Evolutionary conservation across 352 stramenopile species (phyloP).

Genomic region (Phytophthora constricta): DNA sequence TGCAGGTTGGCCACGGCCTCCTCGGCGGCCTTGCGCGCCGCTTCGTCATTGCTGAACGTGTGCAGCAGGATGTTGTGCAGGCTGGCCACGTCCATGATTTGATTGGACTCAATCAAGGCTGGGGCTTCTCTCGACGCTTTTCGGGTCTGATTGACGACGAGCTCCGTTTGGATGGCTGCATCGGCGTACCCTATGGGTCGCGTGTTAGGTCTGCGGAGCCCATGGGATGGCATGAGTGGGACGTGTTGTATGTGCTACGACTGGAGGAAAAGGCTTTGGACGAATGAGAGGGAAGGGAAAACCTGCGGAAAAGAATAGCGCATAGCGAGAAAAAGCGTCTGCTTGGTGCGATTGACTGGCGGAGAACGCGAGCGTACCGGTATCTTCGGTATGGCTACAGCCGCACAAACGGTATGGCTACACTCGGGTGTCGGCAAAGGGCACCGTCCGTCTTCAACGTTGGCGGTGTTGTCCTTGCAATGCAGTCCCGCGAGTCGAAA

Average conservation of each 20-base stretch:
- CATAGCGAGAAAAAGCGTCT: not conserved
- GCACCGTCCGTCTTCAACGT: no score
- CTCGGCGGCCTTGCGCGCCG: constrained; percentile 75
- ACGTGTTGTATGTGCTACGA: not conserved
- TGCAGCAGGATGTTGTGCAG: constrained; percentile 91
- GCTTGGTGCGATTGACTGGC: constrained; percentile 44
- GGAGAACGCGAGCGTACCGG: constrained; percentile 19
- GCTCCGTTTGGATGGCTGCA: constrained; percentile 30
- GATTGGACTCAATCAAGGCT: no score
- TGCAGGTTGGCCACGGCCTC: constrained; percentile 79
- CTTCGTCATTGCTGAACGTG: constrained; percentile 84
- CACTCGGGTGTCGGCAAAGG: no score
- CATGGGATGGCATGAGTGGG: constrained; percentile 1
- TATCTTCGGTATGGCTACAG: not conserved
- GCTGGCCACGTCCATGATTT: constrained; percentile 87
- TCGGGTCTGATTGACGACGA: constrained; percentile 30
- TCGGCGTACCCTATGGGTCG: constrained; percentile 6
- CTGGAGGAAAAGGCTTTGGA: not conserved
- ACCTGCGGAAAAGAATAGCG: not conserved
- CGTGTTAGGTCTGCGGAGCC: constrained; percentile 35
- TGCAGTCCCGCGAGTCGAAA: no score
- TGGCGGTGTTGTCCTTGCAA: no score
- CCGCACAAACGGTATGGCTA: not conserved
- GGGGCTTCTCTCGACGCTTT: constrained; percentile 24
- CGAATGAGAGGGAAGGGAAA: not conserved